Percentiles rank a stretch among this genome's conserved stretches.
Conservation (phyloP, 1,284 basidiomycete genomes). For the Cystobasidium sp. region DNA sequence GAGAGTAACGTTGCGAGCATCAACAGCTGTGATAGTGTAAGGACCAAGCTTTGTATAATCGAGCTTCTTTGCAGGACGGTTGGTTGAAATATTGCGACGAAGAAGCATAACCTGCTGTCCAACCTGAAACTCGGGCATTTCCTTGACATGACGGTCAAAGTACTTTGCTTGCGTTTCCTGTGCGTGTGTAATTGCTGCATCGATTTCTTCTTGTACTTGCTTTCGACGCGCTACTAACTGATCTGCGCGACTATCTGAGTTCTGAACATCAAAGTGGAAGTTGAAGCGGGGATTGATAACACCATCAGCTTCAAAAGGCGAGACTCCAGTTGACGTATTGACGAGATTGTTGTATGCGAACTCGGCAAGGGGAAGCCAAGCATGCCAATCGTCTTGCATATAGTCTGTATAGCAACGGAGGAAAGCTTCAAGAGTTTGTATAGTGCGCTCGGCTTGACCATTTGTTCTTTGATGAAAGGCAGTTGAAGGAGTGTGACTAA, state of each 20-base stretch:
- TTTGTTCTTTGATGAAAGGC: slow-evolving; percentile 61
- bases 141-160: slow-evolving; percentile 11
- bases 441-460: slow-evolving; percentile 53
- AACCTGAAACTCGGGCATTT: no score
- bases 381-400: slow-evolving; percentile 50
- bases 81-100: no score
- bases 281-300: slow-evolving; percentile 16
- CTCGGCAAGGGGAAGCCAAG: slow-evolving; percentile 49
- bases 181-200: slow-evolving; percentile 6
- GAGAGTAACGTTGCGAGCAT: no score
- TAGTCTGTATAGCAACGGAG: slow-evolving; percentile 46
- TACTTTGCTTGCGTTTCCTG: slow-evolving; percentile 18
- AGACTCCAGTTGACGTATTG: slow-evolving; percentile 47
- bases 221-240: neutral
- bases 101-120: no score
- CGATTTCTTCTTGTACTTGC: slow-evolving; percentile 12
- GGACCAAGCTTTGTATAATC: no score
- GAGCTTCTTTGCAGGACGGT: no score
- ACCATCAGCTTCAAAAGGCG: slow-evolving; percentile 46
- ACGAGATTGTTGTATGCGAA: slow-evolving; percentile 52
- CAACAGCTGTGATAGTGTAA: no score
- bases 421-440: slow-evolving; percentile 60
- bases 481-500: slow-evolving; percentile 53
- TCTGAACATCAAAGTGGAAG: slow-evolving; percentile 3
- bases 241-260: neutral